Evolutionary conservation across 306 rosid genomes (phyloP), one percentile per base, ranked within the genome.

Genomic region (Glycine soja): DNA sequence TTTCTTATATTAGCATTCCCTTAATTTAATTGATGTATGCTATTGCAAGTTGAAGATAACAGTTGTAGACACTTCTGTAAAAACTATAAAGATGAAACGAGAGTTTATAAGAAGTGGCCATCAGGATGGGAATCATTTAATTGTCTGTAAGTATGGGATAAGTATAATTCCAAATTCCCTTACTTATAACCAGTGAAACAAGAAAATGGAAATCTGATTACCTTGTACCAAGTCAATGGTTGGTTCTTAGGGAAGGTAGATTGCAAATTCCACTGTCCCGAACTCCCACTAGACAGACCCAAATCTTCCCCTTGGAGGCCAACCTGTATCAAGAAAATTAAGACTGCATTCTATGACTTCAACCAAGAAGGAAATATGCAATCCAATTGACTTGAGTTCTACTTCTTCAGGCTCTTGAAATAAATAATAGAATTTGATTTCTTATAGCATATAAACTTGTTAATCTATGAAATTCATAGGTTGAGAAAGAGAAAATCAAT

Each of bases 211-310:
- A 77, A 70, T 63, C 43, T 63, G 24, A 10, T 70, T 88, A 96
- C 99, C 98, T 93, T 96, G 93, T 90, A 96, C 99, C 99, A 96
- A 47, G 81, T 90, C 87, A 96, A 75, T 15, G 98, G 94, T 83
- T 89, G 95, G 53, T 89, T 92, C 88, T 86, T 93, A 76, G 98
- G 96, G 76, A 88, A 82, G 76, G 90, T 38, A 78, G 97, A 78
- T 50, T 82, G 74, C 46, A 92, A 87, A 73, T 79, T 81, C 99
- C 99, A 96, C 70, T 65, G 77, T 77, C 84, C 87, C 76, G 90
- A 89, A 86, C 79, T 90, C 80, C 94, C 96, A 76, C 88, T 84
- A 45, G 89, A 80, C 52, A 90, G 86, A 77, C 88, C 89, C 66
- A 82, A 79, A 42, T 90, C 89, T 88, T 96, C 99, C 79, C 97